A percentile compares a stretch with the other conserved stretches of the same genome.
Evolutionary conservation across 495 filamentous ascomycete species (phyloP).

Genomic region (Tuber melanosporum): DNA sequence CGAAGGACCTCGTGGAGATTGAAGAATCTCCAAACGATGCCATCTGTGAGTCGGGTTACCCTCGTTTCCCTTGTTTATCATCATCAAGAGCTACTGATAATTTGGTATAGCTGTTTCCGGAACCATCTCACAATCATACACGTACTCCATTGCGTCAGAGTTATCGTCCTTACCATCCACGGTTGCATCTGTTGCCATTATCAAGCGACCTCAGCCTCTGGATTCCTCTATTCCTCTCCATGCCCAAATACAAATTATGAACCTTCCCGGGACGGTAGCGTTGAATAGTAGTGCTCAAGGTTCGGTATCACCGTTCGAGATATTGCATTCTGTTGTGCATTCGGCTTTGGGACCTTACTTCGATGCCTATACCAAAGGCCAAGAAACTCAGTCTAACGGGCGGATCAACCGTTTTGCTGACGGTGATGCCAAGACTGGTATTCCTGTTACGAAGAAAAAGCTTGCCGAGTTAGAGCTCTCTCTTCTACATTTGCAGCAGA

Average conservation of each 20-base stretch:
- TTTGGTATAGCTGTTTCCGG: conserved; percentile 15
- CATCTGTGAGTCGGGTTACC: conserved; percentile 19
- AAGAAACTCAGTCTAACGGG: conserved; percentile 60
- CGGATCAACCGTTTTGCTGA: conserved; percentile 54
- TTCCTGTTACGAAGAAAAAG: conserved; percentile 93
- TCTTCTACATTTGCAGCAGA: conserved; percentile 85
- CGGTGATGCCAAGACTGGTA: conserved; percentile 73
- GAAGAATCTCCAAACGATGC: conserved; percentile 44
- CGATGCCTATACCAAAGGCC: conserved; percentile 82
- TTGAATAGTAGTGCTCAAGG: conserved; percentile 58
- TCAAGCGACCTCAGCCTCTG: conserved; percentile 82
- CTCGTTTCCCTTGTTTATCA: background rate
- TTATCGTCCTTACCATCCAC: conserved; percentile 71
- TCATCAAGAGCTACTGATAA: background rate
- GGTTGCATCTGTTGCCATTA: conserved; percentile 73
- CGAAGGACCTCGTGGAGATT: conserved; percentile 61
- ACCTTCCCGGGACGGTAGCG: conserved; percentile 71
- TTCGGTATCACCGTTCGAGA: conserved; percentile 78
- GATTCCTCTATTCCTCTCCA: conserved; percentile 70
- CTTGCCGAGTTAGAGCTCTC: conserved; percentile 87
- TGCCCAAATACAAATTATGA: conserved; percentile 83
- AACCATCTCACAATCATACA: conserved; percentile 47
- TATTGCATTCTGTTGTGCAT: conserved; percentile 80
- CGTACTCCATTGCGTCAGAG: conserved; percentile 73
- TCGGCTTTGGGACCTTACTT: conserved; percentile 87